Evolutionary conservation across 257 asterid genomes (phyloP), one percentile per base, ranked within the genome.

Genomic region (Agastache rugosa): DNA sequence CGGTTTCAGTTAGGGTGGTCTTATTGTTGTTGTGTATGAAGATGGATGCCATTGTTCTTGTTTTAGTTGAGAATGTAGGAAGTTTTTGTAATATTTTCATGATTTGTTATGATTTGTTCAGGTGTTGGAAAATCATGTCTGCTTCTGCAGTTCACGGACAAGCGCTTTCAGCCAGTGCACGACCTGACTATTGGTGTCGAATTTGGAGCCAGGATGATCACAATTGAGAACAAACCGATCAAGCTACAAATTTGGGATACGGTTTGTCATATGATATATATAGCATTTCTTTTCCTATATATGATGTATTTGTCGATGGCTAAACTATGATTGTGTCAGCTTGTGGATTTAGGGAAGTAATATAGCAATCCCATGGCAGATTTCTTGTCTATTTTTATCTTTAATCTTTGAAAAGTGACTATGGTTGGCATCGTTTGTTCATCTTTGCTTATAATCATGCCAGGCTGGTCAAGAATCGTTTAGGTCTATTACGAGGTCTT

Each of bases 121-220:
- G 97, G 97, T 47, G 96, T 91, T 74, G 97, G 97, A 39, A 91
- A 91, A 79, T 91, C 97, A 73, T 91, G 97, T 70, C 95, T 91
- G 74, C 93, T 91, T 59, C 80, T 89, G 86, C 97, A 89, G 85
- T 89, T 91, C 82, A 91, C 96, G 0, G 96, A 89, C 86, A 89
- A 89, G 61, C 90, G 95, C 45, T 91, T 91, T 85, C 95, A 91
- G 79, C 94, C 96, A 0, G 92, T 89, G 31, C 96, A 89, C 76
- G 92, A 89, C 77, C 85, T 92, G 75, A 92, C 96, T 35, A 92
- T 90, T 70, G 96, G 96, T 56, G 96, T 92, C 39, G 96, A 92
- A 65, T 90, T 90, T 74, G 97, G 97, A 25, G 97, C 96, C 15
- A 78, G 93, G 77, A 90, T 92, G 96, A 85, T 90, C 82, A 85